Base-by-base conservation (phyloP, 306 rosid species). In the Corylus avellana region DNA sequence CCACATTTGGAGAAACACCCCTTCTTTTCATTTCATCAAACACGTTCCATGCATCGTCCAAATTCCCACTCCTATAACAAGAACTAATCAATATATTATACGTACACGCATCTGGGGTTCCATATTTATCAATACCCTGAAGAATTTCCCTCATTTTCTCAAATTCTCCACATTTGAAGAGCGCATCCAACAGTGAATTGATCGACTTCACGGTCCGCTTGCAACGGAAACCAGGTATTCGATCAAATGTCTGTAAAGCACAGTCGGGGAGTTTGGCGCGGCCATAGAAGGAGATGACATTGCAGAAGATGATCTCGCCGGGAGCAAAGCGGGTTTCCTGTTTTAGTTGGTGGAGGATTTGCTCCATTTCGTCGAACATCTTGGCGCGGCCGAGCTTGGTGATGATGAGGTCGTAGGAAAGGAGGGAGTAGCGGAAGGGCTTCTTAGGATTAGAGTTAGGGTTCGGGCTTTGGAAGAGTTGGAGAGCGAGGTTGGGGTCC, bases 381-480 rank as follows among this genome's bases (percentile, higher is more conserved):
- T 83, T 90, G 80, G 93, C 92, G 59, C 91, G 91, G 51, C 85
- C 93, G 55, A 93, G 98, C 79, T 92, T 92, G 84, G 87, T 81
- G 87, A 94, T 87, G 86, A 92, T 83, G 82, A 92, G 87, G 80
- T 92, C 92, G 66, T 90, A 94, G 72, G 97, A 90, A 48, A 87
- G 84, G 64, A 89, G 89, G 35, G 94, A 85, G 63, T 89, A 42
- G 62, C 86, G 89, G 53, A 88, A 89, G 37, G 90, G 87, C 25
- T 77, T 84, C 1, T 53, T 55, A 72, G 84, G 78, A 11, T 75
- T 57, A 3, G 75, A 4, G n/a, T 64, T 70, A 7, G 88, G 81
- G 29, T 83, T 79, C 1, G 91, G 96, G 73, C 87, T 88, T 37
- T 46, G 89, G 85, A 94, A 94, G 90, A 88, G 92, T 16, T 90